Evolutionary conservation across 2,329 filamentous ascomycete species (phyloP), one percentile per base, ranked within the genome.

Genomic region (Onygenales sp.): DNA sequence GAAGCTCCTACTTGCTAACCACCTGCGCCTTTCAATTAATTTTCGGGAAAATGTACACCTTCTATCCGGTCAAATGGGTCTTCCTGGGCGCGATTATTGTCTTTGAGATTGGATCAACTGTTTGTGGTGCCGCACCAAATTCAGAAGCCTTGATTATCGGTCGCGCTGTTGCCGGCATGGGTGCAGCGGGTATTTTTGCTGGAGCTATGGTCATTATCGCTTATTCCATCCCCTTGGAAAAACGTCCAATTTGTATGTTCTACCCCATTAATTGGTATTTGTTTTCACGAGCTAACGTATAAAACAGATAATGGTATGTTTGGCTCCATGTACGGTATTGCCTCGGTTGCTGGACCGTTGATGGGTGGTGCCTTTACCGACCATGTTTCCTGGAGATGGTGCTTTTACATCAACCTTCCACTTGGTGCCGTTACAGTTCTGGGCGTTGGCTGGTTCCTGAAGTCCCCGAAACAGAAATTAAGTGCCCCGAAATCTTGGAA

Each of bases 321-420:
- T 7, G 72, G 73, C 7, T 66, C 64, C 1, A 71, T 70, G 60
- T 75, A 71, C 55, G 73, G 70, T 1, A 68, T 75, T 58, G 66
- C 70, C 2, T 71, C 69, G 51, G 66, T 73, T 8, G 69, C 65
- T 21, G 71, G 70, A 35, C 71, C 71, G 43, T 57, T 77, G 53
- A 63, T 78, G 56, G 76, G 76, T 9, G 72, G 72, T 54, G 72
- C 69, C 3, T 73, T 75, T 55, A 74, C 72, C 5, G 68, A 71
- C 49, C 59, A 65, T 9, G 60, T 73, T 8, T 65, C 68, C 21
- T 74, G 72, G 70, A 64, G 72, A 49, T 75, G 72, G 71, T 74
- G 71, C 39, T 71, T 72, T 56, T 72, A 70, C 43, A 71, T 72
- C 57, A 72, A 72, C 52, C 53, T 72, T 14, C 69, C 69, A 1